These are phyloP conservation scores for Coemansia sp. DNA, from an alignment of 192 early-diverging fungal genomes.

Conservation along the genomic window DNA sequence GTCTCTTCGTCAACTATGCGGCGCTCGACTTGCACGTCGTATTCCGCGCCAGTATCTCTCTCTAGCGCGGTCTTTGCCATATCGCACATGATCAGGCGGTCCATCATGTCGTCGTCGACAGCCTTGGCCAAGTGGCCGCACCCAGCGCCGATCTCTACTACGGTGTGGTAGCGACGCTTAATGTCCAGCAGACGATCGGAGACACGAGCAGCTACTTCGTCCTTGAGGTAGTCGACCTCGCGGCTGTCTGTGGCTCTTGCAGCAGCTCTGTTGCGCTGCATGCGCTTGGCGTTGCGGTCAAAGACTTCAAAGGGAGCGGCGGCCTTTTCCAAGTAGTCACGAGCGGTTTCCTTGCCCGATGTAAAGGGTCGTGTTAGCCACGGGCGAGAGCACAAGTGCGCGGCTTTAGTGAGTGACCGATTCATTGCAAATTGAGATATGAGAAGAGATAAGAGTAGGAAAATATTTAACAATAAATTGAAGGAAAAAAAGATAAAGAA, in stretches of 20 bases:
- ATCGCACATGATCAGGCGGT: conserved; percentile 87
- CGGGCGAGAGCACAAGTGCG: not conserved
- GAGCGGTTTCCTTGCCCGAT: conserved; percentile 46
- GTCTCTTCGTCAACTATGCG: conserved; percentile 84
- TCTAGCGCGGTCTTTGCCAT: conserved; percentile 62
- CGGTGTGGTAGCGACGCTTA: conserved; percentile 79
- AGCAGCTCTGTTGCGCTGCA: conserved; percentile 79
- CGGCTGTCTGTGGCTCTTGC: conserved; percentile 60
- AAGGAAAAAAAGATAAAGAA: not conserved
- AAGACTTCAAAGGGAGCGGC: conserved; percentile 67
- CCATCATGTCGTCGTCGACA: conserved; percentile 78
- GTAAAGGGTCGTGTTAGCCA: conserved; percentile 5
- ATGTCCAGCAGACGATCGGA: conserved; percentile 92
- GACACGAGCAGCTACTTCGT: conserved; percentile 85
- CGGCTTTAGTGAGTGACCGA: not conserved
- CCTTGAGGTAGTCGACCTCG: conserved; percentile 86
- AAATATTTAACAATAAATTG: not conserved
- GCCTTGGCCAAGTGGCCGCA: conserved; percentile 86
- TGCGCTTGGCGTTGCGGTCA: conserved; percentile 73
- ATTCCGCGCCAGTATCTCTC: conserved; percentile 50
- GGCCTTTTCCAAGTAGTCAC: conserved; percentile 45
- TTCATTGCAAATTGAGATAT: not conserved
- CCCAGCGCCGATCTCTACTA: conserved; percentile 89
- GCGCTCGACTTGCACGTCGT: conserved; percentile 74
- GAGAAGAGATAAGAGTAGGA: not conserved